phyloP scores from a whole-genome alignment of 2,329 filamentous ascomycete genomes.

The Neurospora sp. region DNA sequence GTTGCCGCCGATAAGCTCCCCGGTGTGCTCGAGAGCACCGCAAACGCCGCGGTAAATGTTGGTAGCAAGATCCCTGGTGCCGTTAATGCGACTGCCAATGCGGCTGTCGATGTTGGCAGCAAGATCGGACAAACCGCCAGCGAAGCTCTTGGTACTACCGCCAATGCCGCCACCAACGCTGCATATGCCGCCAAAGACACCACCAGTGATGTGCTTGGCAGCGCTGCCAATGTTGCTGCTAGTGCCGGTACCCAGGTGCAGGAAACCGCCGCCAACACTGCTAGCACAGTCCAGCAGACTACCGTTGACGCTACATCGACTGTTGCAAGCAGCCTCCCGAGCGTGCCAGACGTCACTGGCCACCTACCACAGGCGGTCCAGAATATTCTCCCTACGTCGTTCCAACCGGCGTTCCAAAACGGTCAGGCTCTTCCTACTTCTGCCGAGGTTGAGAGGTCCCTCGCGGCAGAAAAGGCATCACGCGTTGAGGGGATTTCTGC shows the following conservation, averaged over 20 bases:
- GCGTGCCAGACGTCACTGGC: background rate
- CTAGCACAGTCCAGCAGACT: conserved; percentile 41
- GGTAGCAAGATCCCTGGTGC: conserved; percentile 7
- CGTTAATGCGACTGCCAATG: conserved; percentile 17
- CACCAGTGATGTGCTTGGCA: conserved; percentile 22
- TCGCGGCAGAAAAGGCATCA: conserved; percentile 4
- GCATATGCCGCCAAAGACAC: conserved; percentile 22
- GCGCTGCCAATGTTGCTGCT: conserved; percentile 30
- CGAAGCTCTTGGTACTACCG: conserved; percentile 3
- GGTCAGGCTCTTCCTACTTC: background rate
- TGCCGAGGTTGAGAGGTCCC: conserved; percentile 29
- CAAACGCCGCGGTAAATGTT: conserved; percentile 25
- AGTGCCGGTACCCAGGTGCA: conserved; percentile 39
- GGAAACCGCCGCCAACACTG: conserved; percentile 33
- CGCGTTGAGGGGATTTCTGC: conserved; percentile 10
- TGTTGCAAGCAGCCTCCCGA: background rate
- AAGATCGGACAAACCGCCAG: background rate
- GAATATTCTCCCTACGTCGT: background rate
- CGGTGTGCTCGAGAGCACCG: conserved; percentile 11
- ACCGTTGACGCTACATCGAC: background rate
- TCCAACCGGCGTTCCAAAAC: background rate
- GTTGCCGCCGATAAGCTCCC: conserved; percentile 3
- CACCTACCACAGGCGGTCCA: background rate
- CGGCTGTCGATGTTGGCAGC: conserved; percentile 6
- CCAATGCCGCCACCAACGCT: conserved; percentile 4